Base-by-base conservation (phyloP, 164 flowering plant species). In the Tetracentron sinense region DNA sequence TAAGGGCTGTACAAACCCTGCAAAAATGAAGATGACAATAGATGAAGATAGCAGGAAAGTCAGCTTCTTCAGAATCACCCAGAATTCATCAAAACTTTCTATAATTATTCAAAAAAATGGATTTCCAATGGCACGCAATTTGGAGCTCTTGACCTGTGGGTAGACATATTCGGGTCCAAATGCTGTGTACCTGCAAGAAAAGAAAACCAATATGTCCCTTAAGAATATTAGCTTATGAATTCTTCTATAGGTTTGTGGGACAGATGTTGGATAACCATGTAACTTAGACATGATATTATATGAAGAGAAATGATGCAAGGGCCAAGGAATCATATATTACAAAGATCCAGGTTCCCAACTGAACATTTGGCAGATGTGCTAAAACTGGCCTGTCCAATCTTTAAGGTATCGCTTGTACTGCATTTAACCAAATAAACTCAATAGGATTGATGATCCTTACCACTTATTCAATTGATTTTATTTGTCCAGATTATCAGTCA, bases 1-100 rank as follows among this genome's bases (percentile, higher is more conserved):
- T 89, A 89, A 64, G 98, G 95, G 69, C 76, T 86, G 81, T 87
- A 90, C 58, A 79, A 73, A 70, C 90, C 90, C 97, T 94, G 72
- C 29, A 58, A 60, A 60, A 48, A 56, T n/a, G n/a, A n/a, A 64
- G 14, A 73, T 46, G 35, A 56, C 27, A 74, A 22, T 5, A 56
- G 42, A 52, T 53, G 23, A 54, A 21, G 42, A 20, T 50, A 25
- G 17, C 20, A 54, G n/a, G 30, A 16, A 51, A 59, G 58, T 47
- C 66, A 52, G 59, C 23, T 29, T 30, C 22, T 50, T 23, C 3
- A 63, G 35, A 54, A 50, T 21, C 38, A 66, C 35, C 35, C 5
- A 48, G 16, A 11, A 49, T 23, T 54, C 25, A 28, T 23, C 11
- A 46, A 30, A 4, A 30, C 16, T 17, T 25, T 20, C 4, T n/a